Base-by-base conservation (phyloP, 139 green algal genomes). In the Closterium sp. region DNA sequence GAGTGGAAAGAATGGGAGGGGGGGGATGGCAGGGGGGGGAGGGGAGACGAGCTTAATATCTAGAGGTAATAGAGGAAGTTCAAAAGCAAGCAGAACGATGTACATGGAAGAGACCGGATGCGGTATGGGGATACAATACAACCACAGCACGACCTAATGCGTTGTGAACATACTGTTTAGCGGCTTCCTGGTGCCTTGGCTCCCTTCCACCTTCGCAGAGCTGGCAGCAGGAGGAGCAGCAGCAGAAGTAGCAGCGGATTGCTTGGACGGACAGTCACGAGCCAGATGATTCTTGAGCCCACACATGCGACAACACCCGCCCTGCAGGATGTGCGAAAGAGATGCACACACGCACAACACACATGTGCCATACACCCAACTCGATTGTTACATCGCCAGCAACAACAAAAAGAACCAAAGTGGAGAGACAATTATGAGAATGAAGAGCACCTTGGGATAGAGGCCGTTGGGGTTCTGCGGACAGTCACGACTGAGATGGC, bases 401-500 rank as follows among this genome's bases (percentile, higher is more conserved):
- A 79, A 24, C 62, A 22, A 79, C 2, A 0, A 79, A 79, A 22
- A 73, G 17, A 73, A 79, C 62, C 17, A 79, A 22, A 24, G 13
- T 50, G 38, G 38, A 79, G 62, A 79, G 2, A 0, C 10, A 24
- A 79, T 27, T 27, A 22, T 79, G 1, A 85, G 17, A 22, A 89
- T 34, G 1, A 91, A n/a, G n/a, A 19, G 2, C 13, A 94, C 91
- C 88, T 93, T 93, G 45, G 91, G 91, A 32, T 93, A 94, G 29
- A 93, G 19, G 70, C 89, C 89, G 42, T 86, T 31, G 70, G 88
- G n/a, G 84, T 93, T 93, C 90, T 91, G 94, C 1, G 89, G 88
- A 29, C 89, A 94, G 88, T 85, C 29, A 13, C 88, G 31, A 21
- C 91, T 93, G 24, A 93, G 89, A 29, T 93, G 91, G 7, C 91